A percentile compares a stretch with the other conserved stretches of the same genome.
These are phyloP conservation scores for Peniophora sp. DNA, from an alignment of 1,284 basidiomycete species.

Conservation along the genomic window DNA sequence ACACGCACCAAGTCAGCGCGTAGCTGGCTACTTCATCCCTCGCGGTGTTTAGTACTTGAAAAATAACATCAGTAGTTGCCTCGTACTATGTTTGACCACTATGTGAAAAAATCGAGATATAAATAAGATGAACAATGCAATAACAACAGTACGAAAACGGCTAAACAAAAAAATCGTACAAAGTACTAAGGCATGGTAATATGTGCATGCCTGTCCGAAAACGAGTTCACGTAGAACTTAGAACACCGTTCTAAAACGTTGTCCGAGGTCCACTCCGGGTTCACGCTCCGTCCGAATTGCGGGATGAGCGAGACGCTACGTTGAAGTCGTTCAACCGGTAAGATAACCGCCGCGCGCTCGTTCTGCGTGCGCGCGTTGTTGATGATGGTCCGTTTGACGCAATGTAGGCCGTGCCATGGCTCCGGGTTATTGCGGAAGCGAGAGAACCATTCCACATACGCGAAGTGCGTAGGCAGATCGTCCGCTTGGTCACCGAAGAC, in stretches of 20 bases:
- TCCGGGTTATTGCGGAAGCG: conserved; percentile 14
- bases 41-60: no score
- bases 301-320: conserved; percentile 19
- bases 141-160: neutral
- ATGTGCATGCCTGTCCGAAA: conserved; percentile 15
- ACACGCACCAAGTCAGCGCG: no score
- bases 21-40: no score
- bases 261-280: conserved; percentile 17
- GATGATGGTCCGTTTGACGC: conserved; percentile 9
- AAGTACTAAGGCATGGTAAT: neutral
- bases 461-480: conserved; percentile 9
- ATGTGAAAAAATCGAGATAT: no score
- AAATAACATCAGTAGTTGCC: no score
- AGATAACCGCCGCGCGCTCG: conserved; percentile 12
- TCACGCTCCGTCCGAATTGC: conserved; percentile 3
- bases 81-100: no score
- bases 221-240: conserved; percentile 18
- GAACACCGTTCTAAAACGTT: conserved; percentile 20
- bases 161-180: no score
- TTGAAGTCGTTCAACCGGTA: conserved; percentile 15
- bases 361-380: neutral
- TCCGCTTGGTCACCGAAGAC: neutral
- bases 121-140: no score
- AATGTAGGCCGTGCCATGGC: conserved; percentile 14
- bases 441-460: conserved; percentile 19